phyloP scores from a whole-genome alignment of 768 basidiomycete genomes.

The Suillus tomentosus region DNA sequence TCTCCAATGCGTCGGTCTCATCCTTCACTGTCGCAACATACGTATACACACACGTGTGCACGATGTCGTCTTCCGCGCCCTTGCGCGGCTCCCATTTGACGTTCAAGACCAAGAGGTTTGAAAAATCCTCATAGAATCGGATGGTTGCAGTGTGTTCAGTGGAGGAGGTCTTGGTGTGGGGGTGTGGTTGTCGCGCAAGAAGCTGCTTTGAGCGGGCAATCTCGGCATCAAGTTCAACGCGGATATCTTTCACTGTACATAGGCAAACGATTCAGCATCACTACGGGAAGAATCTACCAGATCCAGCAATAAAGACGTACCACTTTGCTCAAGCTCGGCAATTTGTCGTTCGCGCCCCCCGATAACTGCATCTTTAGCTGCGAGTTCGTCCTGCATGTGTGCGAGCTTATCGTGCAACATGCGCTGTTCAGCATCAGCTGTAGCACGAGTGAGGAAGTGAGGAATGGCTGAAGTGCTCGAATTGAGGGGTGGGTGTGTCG shows the following conservation, averaged over 20 bases:
- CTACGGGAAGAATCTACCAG: slow-evolving; percentile 5
- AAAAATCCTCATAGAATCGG: slow-evolving; percentile 83
- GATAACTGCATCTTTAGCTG: slow-evolving; percentile 44
- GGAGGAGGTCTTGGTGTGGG: slow-evolving; percentile 38
- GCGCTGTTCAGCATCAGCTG: slow-evolving; percentile 69
- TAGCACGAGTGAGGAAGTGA: slow-evolving; percentile 73
- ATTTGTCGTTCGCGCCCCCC: slow-evolving; percentile 49
- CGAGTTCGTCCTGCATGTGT: slow-evolving; percentile 44
- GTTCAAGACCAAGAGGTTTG: slow-evolving; percentile 71
- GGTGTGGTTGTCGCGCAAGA: slow-evolving; percentile 40
- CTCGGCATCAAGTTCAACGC: slow-evolving; percentile 61
- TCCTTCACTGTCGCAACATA: slow-evolving; percentile 37
- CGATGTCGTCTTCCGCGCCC: slow-evolving; percentile 53
- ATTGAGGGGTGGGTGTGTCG: not conserved
- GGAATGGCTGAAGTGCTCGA: slow-evolving; percentile 39
- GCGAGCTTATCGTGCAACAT: slow-evolving; percentile 49
- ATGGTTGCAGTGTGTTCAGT: slow-evolving; percentile 57
- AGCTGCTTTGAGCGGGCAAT: slow-evolving; percentile 54
- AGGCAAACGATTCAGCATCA: slow-evolving; percentile 8
- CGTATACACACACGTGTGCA: slow-evolving; percentile 69
- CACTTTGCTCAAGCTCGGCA: slow-evolving; percentile 44
- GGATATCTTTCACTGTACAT: slow-evolving; percentile 49
- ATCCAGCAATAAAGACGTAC: slow-evolving; percentile 38
- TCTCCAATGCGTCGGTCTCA: slow-evolving; percentile 35
- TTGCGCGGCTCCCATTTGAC: slow-evolving; percentile 52